A percentile compares a stretch with the other conserved stretches of the same genome.
Conservation (phyloP, 2,329 filamentous ascomycete species). For the Berkeleyomyces basicola region DNA sequence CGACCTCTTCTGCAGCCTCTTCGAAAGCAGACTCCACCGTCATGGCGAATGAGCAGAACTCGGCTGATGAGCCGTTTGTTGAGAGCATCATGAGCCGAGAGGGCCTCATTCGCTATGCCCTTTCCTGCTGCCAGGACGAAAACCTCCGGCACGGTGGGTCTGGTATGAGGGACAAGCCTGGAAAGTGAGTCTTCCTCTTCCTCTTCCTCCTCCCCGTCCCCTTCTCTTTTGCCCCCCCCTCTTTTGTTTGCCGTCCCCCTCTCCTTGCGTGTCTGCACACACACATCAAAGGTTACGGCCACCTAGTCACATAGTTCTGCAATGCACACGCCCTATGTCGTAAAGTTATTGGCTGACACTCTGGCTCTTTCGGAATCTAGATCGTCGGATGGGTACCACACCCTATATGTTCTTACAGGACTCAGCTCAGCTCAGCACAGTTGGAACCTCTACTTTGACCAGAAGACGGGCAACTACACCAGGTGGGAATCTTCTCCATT, state of each 20-base stretch:
- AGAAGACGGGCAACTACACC: conserved; percentile 6
- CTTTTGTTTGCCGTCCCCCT: not conserved
- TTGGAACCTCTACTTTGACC: conserved; percentile 29
- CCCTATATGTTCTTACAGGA: conserved; percentile 78
- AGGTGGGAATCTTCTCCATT: conserved; percentile 5
- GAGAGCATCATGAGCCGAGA: conserved; percentile 60
- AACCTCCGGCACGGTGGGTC: conserved; percentile 36
- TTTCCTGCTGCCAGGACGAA: conserved; percentile 70
- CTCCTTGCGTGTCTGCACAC: conserved; percentile 3
- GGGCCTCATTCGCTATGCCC: conserved; percentile 74
- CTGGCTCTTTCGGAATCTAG: conserved; percentile 25
- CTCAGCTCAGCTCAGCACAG: conserved; percentile 67
- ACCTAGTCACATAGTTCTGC: not conserved
- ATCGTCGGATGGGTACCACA: conserved; percentile 75
- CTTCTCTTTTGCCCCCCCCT: conserved; percentile 7
- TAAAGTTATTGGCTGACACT: not conserved
- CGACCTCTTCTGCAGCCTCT: conserved; percentile 4
- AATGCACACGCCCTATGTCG: conserved; percentile 1
- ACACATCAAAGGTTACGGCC: not conserved
- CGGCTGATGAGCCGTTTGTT: conserved; percentile 18
- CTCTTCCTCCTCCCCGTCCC: not conserved
- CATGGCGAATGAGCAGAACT: not conserved
- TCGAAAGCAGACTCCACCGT: not conserved
- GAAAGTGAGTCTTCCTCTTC: conserved; percentile 44
- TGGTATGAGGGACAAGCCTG: conserved; percentile 84